Conservation (phyloP, 345 rosid species). For the Lepidium aucheri region DNA sequence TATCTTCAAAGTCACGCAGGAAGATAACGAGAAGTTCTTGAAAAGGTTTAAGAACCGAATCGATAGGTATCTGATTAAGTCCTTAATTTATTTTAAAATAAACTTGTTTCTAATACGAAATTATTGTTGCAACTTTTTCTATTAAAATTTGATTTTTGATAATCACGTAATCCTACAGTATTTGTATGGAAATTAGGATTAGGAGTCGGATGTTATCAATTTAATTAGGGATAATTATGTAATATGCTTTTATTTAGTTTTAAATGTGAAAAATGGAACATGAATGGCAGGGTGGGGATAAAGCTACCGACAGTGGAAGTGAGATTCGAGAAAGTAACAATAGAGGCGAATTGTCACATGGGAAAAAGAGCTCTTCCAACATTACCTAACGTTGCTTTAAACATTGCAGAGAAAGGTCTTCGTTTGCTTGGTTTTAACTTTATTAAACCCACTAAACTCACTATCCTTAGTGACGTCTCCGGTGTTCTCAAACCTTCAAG, state of each 20-base stretch:
- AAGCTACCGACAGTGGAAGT: constrained; percentile 78
- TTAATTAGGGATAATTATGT: no score
- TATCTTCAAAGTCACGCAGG: constrained; percentile 68
- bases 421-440: constrained; percentile 46
- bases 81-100: no score
- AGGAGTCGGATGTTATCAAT: no score
- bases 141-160: no score
- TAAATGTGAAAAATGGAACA: no score
- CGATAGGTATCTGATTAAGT: constrained; percentile 40
- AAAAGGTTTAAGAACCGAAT: constrained; percentile 62
- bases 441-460: constrained; percentile 57
- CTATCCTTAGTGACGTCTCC: constrained; percentile 65
- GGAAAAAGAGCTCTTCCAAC: constrained; percentile 91
- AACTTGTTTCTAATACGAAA: no score
- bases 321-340: constrained; percentile 53
- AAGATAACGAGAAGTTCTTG: constrained; percentile 84
- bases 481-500: constrained; percentile 79
- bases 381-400: constrained; percentile 60
- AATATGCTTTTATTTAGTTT: no score
- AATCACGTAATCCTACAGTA: no score
- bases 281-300: constrained; percentile 62
- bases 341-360: constrained; percentile 72
- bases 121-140: no score
- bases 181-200: no score
- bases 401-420: constrained; percentile 56